Base-by-base conservation (phyloP, 2,329 filamentous ascomycete species). In the Bipolaris gigantea region DNA sequence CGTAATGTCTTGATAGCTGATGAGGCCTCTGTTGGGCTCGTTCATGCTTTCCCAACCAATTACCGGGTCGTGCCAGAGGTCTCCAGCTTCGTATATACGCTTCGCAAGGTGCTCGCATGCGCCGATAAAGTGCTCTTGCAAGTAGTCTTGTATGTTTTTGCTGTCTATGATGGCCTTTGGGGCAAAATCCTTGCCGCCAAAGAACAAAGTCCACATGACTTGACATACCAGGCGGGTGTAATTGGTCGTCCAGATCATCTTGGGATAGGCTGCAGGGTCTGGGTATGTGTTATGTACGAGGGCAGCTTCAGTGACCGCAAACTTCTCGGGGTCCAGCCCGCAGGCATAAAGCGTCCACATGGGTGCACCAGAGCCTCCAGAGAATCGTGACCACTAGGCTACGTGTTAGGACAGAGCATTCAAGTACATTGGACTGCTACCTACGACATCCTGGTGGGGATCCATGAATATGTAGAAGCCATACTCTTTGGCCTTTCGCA, bases 171-270 rank as follows among this genome's bases (percentile, higher is more conserved):
- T 89, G 63, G 93, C 96, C 69, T 96, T 97, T 3, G 95, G 95
- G 1, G 94, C 90, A 78, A 97, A 97, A 66, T 95, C 90, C 59
- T 81, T 85, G 33, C 94, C 94, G 8, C 83, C 92, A 73, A 95
- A 99, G 78, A 96, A 99, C 47, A 97, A 78, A 0, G 93, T 96
- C 72, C 97, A 97, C 63, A 97, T 91, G 41, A 91, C 92, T 62
- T 92, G 90, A 45, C 88, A 89, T 2, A 89, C 92, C 45, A 97
- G 80, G 21, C 94, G 85, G 57, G 86, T 89, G 75, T 99, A 99
- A 72, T 99, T 99, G 47, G 95, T 97, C 15, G 93, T 92, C 94
- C 94, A 99, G 53, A 97, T 93, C 95, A 99, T 99, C 78, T 97
- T 97, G 21, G 94, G 94, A 62, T 93, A 99, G 1, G 87, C 83